phyloP scores from a whole-genome alignment of 148 eudicot species.

The Nepenthes gracilis region DNA sequence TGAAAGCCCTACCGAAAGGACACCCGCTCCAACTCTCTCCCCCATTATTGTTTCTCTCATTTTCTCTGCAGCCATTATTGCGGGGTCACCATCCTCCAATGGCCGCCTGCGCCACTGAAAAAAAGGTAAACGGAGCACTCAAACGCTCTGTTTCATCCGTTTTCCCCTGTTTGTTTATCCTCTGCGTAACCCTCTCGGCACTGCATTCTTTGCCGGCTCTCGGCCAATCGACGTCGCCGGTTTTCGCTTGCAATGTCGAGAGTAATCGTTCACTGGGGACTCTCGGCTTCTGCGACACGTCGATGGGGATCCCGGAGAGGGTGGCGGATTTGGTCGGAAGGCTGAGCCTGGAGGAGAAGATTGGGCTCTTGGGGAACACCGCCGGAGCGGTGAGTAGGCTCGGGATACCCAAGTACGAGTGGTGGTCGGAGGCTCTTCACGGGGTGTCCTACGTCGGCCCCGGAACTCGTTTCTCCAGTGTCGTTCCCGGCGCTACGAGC shows the following conservation, averaged over 20 bases:
- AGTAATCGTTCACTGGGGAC: constrained; percentile 23
- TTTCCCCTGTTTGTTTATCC: too few relatives aligned
- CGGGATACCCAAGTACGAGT: constrained; percentile 64
- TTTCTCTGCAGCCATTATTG: too few relatives aligned
- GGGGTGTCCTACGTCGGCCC: constrained; percentile 58
- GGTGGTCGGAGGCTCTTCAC: constrained; percentile 88
- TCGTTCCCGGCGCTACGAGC: constrained; percentile 67
- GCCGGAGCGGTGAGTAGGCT: constrained; percentile 40
- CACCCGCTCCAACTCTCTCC: too few relatives aligned
- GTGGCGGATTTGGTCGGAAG: constrained; percentile 43
- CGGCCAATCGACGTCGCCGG: constrained; percentile 5
- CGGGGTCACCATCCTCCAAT: too few relatives aligned
- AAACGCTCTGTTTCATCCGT: too few relatives aligned
- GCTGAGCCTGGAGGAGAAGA: constrained; percentile 51
- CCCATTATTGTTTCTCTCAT: too few relatives aligned
- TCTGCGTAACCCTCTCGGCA: too few relatives aligned
- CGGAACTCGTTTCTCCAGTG: constrained; percentile 38
- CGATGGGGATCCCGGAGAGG: constrained; percentile 19
- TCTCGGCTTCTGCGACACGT: constrained; percentile 40
- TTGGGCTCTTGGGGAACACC: constrained; percentile 35
- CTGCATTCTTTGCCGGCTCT: too few relatives aligned
- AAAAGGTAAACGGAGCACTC: too few relatives aligned
- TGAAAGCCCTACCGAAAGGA: too few relatives aligned
- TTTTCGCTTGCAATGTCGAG: constrained; percentile 45
- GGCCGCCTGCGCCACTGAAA: too few relatives aligned